Evolutionary conservation across 2,329 filamentous ascomycete species (phyloP).

Genomic region (Ceratocystis eucalypticola): DNA sequence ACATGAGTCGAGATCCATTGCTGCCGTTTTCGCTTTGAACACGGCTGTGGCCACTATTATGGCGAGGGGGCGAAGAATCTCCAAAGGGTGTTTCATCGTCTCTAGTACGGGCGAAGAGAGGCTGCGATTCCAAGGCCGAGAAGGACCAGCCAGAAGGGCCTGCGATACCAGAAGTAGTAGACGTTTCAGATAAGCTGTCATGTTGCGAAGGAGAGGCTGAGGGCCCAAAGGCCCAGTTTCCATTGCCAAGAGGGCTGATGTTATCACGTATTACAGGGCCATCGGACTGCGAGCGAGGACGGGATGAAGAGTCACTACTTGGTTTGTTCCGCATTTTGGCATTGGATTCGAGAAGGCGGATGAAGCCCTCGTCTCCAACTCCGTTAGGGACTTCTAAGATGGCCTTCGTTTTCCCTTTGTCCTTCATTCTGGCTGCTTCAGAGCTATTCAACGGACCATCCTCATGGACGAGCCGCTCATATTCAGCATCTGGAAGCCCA

Average conservation of each 20-base stretch:
- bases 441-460: background rate
- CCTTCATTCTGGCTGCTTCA: background rate
- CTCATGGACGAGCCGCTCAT: background rate
- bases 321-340: background rate
- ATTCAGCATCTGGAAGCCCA: background rate
- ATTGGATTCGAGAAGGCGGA: background rate
- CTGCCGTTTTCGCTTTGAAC: background rate
- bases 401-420: background rate
- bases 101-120: constrained; percentile 16
- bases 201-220: background rate
- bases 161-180: background rate
- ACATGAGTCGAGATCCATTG: constrained; percentile 6
- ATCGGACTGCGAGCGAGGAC: constrained; percentile 40
- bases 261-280: constrained; percentile 34
- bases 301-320: constrained; percentile 15
- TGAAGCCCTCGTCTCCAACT: background rate
- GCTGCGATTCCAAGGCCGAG: constrained; percentile 15
- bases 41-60: constrained; percentile 9
- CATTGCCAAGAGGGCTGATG: constrained; percentile 43
- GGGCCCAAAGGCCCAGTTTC: constrained; percentile 37
- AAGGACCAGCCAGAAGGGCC: constrained; percentile 14
- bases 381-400: background rate
- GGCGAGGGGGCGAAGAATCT: constrained; percentile 16
- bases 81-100: constrained; percentile 13
- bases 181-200: background rate